Evolutionary conservation across 2,329 filamentous ascomycete species (phyloP), one percentile per base, ranked within the genome.

Genomic region (Penicillium sp.): DNA sequence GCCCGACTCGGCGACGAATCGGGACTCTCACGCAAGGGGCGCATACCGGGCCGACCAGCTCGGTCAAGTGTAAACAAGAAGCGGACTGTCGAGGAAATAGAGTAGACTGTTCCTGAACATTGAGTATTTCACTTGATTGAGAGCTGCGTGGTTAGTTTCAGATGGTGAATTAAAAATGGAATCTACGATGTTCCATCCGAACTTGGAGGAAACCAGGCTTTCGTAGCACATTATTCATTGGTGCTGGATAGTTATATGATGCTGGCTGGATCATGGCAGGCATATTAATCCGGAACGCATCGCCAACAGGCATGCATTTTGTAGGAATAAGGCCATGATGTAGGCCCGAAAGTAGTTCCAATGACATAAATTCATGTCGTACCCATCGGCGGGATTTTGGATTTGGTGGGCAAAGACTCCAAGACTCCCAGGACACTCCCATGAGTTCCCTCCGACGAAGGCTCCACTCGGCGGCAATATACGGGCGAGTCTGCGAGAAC

Each of bases 1-100:
- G 26, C 59, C 54, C 4, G 59, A 24, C 35, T 45, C 15, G 58
- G 58, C 38, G 24, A 45, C 19, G 30, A 22, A 40, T 45, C 58
- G 53, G 33, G 26, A 44, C 24, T 17, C 12, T 4, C 30, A 61
- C 8, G 68, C 63, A 70, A 70, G 68, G 66, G 63, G 28, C 15
- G 45, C 63, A 70, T 70, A 35, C 65, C 54, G 40, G 47, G 30
- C 30, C 10, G 47, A 44, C 53, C 4, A 44, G n/a, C n/a, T 40
- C 38, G 15, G 57, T 38, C n/a, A 33, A 58, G 24, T 8, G 44
- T 58, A 55, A 60, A 66, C 64, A 65, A 37, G 33, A 15, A 15
- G 5, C 26, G 13, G 28, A 33, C n/a, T 9, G 9, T n/a, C n/a
- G 35, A 38, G 17, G 10, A 12, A 40, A 22, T 49, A 12, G 3